A percentile compares a stretch with the other conserved stretches of the same genome.
These are phyloP conservation scores for Babesia sp. DNA, from an alignment of 169 alveolate species.

Conservation along the genomic window DNA sequence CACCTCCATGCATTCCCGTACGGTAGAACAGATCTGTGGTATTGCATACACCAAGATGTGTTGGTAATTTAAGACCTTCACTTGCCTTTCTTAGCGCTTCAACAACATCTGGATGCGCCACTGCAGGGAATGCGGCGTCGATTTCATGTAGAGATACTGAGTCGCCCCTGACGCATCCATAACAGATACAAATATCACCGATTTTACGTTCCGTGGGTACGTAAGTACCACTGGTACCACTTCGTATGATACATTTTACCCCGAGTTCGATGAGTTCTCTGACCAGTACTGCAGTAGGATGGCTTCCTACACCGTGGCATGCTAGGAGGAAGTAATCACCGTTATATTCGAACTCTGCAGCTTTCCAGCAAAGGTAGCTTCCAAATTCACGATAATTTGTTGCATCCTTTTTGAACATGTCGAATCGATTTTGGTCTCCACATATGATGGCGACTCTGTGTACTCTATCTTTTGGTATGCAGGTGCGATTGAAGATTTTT, in stretches of 20 bases:
- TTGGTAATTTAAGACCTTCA: constrained; percentile 10
- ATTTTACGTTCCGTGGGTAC: constrained; percentile 5
- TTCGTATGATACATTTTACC: constrained; percentile 35
- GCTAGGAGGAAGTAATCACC: constrained; percentile 39
- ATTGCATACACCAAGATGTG: constrained; percentile 21
- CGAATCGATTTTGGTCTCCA: constrained; percentile 41
- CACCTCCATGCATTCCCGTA: constrained; percentile 7
- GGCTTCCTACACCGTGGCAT: constrained; percentile 38
- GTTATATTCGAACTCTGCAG: constrained; percentile 25
- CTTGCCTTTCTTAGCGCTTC: constrained; percentile 41
- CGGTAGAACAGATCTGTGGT: constrained; percentile 46
- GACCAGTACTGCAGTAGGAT: constrained; percentile 18
- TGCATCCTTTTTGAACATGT: constrained; percentile 1
- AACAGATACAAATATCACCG: constrained; percentile 33
- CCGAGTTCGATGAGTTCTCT: constrained; percentile 36
- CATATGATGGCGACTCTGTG: constrained; percentile 47
- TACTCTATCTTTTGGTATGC: constrained; percentile 30
- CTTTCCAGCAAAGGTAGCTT: constrained; percentile 33
- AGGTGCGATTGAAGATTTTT: constrained; percentile 10
- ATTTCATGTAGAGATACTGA: constrained; percentile 3
- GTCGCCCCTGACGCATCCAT: constrained; percentile 45
- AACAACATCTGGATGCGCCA: constrained; percentile 51
- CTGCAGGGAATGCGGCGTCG: constrained; percentile 44
- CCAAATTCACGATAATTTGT: constrained; percentile 35
- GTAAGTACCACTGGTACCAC: constrained; percentile 26